Conservation (phyloP, 2,329 filamentous ascomycete species). For the Ramichloridium luteum region DNA sequence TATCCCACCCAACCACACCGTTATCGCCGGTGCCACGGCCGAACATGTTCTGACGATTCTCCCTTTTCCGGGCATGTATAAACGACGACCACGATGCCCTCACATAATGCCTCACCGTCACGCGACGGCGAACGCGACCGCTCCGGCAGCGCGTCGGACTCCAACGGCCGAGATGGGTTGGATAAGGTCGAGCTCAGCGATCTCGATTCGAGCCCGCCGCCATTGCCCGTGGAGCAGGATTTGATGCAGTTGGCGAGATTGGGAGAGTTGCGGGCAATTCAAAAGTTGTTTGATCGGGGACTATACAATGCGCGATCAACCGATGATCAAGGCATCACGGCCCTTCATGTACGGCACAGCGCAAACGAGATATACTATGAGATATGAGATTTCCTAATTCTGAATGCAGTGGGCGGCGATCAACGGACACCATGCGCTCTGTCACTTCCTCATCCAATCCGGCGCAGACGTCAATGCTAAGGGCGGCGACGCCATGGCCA, state of each 20-base stretch:
- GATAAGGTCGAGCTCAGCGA: constrained; percentile 26
- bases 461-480: constrained; percentile 90
- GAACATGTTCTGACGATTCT: too few relatives aligned
- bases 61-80: too few relatives aligned
- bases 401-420: constrained; percentile 80
- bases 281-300: constrained; percentile 75
- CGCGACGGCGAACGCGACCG: too few relatives aligned
- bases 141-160: constrained; percentile 14
- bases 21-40: too few relatives aligned
- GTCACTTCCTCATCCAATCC: constrained; percentile 77
- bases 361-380: constrained; percentile 5
- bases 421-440: constrained; percentile 96
- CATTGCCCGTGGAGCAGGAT: constrained; percentile 54
- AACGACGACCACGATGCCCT: too few relatives aligned
- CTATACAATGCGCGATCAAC: constrained; percentile 71
- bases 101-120: too few relatives aligned
- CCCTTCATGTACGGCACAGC: constrained; percentile 60
- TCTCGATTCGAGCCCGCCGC: constrained; percentile 23
- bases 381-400: constrained; percentile 6
- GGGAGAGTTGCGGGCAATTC: constrained; percentile 75
- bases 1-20: too few relatives aligned
- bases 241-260: constrained; percentile 91
- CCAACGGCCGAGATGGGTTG: constrained; percentile 22
- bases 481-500: constrained; percentile 88
- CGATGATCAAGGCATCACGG: constrained; percentile 89